Evolutionary conservation across 2,329 filamentous ascomycete species (phyloP).

Genomic region (Kalaharituber pfeilii): DNA sequence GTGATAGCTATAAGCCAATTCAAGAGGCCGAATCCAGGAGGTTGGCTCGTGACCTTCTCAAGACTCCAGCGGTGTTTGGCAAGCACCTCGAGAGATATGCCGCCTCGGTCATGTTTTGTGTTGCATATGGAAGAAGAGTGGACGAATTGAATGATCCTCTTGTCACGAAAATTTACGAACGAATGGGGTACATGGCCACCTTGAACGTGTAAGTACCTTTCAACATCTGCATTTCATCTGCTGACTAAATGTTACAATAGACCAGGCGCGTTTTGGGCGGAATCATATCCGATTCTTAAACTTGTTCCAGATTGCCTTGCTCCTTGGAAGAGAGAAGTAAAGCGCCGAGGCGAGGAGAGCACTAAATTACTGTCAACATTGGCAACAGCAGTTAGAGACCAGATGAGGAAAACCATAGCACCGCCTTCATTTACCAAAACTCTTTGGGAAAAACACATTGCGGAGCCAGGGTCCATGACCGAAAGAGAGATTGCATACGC

Average conservation of each 20-base stretch:
- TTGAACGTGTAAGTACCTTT: constrained; percentile 28
- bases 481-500: constrained; percentile 26
- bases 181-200: constrained; percentile 30
- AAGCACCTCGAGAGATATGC: constrained; percentile 28
- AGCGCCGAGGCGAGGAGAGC: constrained; percentile 15
- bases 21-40: constrained; percentile 31
- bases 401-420: not conserved
- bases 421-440: constrained; percentile 8
- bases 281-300: constrained; percentile 30
- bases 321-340: constrained; percentile 30
- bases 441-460: constrained; percentile 5
- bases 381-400: constrained; percentile 1
- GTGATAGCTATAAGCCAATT: constrained; percentile 30
- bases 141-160: constrained; percentile 5
- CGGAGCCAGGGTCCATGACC: not conserved
- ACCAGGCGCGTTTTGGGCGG: constrained; percentile 29
- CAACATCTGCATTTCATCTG: not conserved
- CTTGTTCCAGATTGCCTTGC: constrained; percentile 28
- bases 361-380: constrained; percentile 9
- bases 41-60: constrained; percentile 28
- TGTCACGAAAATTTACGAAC: constrained; percentile 22
- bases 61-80: constrained; percentile 23
- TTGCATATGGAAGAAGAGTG: constrained; percentile 28
- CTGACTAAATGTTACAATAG: constrained; percentile 17
- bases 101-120: constrained; percentile 30